Percentiles rank a stretch among this genome's conserved stretches.
Evolutionary conservation across 148 eudicot species (phyloP).

Genomic region (Rhododendron simsii): DNA sequence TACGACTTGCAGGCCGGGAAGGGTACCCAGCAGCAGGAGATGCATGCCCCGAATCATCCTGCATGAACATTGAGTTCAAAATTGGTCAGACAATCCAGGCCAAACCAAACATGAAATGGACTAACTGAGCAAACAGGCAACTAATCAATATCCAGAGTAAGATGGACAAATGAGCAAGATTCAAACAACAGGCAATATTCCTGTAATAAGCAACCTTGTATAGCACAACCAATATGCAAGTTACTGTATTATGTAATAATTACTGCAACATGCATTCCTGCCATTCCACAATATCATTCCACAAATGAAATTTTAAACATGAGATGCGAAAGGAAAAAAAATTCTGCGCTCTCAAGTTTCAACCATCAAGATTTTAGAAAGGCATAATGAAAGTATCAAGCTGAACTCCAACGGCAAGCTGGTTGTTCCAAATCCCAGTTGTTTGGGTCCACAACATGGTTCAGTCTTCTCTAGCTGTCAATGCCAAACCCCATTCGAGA

Average conservation of each 20-base stretch:
- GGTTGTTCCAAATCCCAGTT: neutral
- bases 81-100: conserved; percentile 3
- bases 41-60: conserved; percentile 72
- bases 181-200: neutral
- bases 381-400: neutral
- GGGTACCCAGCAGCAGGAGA: conserved; percentile 72
- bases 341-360: neutral
- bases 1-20: conserved; percentile 91
- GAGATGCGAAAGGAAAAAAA: neutral
- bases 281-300: neutral
- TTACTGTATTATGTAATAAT: neutral
- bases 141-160: neutral
- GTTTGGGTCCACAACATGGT: neutral
- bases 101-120: neutral
- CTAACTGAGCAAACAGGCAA: neutral
- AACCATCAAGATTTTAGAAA: neutral
- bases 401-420: neutral
- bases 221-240: neutral
- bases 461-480: neutral
- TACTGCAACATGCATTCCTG: neutral
- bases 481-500: neutral
- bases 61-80: conserved; percentile 3
- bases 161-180: neutral
- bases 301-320: neutral
- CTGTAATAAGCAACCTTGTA: neutral